phyloP scores from a whole-genome alignment of 768 basidiomycete genomes.

The Podaxis pistillaris region DNA sequence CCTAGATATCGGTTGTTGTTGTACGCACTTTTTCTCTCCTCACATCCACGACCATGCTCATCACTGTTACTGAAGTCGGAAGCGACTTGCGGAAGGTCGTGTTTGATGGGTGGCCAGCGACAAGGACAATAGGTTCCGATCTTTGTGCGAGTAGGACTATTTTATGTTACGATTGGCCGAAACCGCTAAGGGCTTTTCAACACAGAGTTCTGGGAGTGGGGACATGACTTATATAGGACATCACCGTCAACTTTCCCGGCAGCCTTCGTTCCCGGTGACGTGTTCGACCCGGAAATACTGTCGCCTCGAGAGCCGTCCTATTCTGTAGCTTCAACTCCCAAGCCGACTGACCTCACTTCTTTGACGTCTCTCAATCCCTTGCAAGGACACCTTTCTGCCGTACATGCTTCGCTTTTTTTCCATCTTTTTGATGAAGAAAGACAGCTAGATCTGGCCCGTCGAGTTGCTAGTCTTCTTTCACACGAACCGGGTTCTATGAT shows the following conservation, averaged over 20 bases:
- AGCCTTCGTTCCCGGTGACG: constrained; percentile 54
- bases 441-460: constrained; percentile 29
- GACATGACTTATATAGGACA: constrained; percentile 58
- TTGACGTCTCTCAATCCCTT: constrained; percentile 3
- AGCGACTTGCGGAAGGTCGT: constrained; percentile 37
- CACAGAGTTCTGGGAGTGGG: constrained; percentile 58
- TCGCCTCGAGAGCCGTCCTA: constrained; percentile 25
- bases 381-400: constrained; percentile 45
- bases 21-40: constrained; percentile 23
- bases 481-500: constrained; percentile 31
- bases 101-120: constrained; percentile 36
- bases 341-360: background rate
- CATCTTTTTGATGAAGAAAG: constrained; percentile 33
- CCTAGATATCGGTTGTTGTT: constrained; percentile 43
- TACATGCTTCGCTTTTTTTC: constrained; percentile 37
- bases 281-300: constrained; percentile 45
- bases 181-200: background rate
- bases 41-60: background rate
- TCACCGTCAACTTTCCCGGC: constrained; percentile 51
- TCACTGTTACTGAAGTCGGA: constrained; percentile 29
- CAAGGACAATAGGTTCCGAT: constrained; percentile 36
- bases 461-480: constrained; percentile 29
- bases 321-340: background rate
- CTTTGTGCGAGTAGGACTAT: constrained; percentile 22
- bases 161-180: background rate